Percentiles rank a stretch among this genome's conserved stretches.
phyloP scores from a whole-genome alignment of 139 green algal genomes.

The Micractinium conductrix region DNA sequence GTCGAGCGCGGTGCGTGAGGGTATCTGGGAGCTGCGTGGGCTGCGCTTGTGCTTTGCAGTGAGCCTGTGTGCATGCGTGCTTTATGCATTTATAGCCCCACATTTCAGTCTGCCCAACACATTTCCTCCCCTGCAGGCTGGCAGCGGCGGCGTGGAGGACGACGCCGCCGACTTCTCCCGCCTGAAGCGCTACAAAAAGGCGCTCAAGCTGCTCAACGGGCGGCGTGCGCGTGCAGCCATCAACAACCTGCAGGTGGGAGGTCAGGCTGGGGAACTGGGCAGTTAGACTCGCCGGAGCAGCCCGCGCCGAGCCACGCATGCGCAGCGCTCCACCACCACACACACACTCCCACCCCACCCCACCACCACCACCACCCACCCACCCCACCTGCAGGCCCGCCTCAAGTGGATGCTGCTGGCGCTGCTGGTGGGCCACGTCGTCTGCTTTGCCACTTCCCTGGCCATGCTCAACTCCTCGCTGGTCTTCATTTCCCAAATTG shows the following conservation, averaged over 20 bases:
- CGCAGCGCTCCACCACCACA: no score
- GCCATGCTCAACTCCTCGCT: conserved; percentile 2
- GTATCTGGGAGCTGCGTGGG: background rate
- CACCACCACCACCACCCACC: background rate
- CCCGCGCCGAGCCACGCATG: no score
- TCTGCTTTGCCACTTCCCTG: conserved; percentile 1
- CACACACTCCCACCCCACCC: background rate
- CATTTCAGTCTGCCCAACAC: no score
- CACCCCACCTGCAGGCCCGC: background rate
- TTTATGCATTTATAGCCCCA: no score
- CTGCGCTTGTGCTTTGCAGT: background rate
- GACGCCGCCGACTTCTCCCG: conserved; percentile 6
- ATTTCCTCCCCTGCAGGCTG: background rate
- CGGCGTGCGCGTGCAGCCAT: background rate
- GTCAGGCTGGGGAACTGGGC: no score
- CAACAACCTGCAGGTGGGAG: conserved; percentile 13
- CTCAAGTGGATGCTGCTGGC: background rate
- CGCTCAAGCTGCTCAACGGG: conserved; percentile 23
- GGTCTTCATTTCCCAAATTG: background rate
- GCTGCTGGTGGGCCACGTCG: background rate
- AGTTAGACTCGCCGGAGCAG: no score
- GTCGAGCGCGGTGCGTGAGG: conserved; percentile 1
- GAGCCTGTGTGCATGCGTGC: no score
- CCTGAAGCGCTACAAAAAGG: conserved; percentile 24
- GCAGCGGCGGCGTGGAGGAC: background rate